Evolutionary conservation across 805 yeast species (phyloP).

Genomic region (Myxozyma kluyveri): DNA sequence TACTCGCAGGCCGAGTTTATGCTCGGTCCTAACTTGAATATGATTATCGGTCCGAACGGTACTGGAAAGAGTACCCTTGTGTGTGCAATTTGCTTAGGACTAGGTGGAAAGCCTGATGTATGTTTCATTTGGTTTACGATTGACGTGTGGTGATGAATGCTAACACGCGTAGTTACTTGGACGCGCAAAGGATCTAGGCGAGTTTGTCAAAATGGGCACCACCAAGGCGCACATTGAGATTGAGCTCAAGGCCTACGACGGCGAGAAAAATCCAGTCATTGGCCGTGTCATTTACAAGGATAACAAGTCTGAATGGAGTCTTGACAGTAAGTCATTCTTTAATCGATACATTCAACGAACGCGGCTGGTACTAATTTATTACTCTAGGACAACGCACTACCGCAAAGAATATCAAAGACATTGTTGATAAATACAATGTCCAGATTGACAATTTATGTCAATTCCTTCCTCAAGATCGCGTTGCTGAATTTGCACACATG

Average conservation of each 20-base stretch:
- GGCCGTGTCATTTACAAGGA: slow-evolving; percentile 40
- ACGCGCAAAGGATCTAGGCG: slow-evolving; percentile 56
- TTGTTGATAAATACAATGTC: slow-evolving; percentile 56
- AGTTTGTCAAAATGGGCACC: slow-evolving; percentile 71
- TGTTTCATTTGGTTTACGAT: too few relatives aligned
- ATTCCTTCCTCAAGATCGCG: slow-evolving; percentile 92
- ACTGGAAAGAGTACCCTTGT: slow-evolving; percentile 93
- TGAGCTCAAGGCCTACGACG: slow-evolving; percentile 45
- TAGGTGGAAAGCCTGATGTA: slow-evolving; percentile 69
- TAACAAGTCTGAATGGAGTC: slow-evolving; percentile 33
- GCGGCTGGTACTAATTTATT: neutral
- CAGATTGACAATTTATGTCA: slow-evolving; percentile 92
- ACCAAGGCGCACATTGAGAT: slow-evolving; percentile 49
- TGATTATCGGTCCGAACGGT: slow-evolving; percentile 97
- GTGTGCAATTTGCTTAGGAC: slow-evolving; percentile 86
- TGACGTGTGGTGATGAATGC: too few relatives aligned
- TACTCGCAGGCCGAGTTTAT: slow-evolving; percentile 60
- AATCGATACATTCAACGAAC: neutral
- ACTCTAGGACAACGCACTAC: slow-evolving; percentile 30
- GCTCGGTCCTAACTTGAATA: slow-evolving; percentile 78
- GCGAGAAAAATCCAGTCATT: slow-evolving; percentile 36
- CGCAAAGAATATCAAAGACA: slow-evolving; percentile 42
- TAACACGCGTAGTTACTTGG: slow-evolving; percentile 61
- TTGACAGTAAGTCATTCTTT: slow-evolving; percentile 35
- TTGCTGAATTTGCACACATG: slow-evolving; percentile 83